Evolutionary conservation across 805 yeast genomes (phyloP), one percentile per base, ranked within the genome.

Genomic region (Hyphopichia homilentoma): DNA sequence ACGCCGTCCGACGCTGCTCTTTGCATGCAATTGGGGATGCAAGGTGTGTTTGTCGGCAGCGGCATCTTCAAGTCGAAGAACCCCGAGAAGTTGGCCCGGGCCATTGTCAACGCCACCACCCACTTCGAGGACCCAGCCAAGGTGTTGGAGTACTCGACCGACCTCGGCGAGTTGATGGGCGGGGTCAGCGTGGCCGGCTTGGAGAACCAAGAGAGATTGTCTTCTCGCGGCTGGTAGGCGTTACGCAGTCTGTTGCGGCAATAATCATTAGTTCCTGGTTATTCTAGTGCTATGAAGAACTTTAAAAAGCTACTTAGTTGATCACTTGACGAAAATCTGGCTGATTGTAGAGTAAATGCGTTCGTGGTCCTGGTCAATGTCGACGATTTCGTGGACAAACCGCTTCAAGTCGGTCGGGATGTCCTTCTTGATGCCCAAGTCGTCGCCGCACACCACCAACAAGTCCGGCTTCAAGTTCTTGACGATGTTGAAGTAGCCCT

Each of bases 1-100:
- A 81, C 94, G 8, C 94, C 94, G 21, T 79, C 89, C 6, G 94
- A 84, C 57, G 94, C 94, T 16, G 93, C 93, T 14, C 61, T 84
- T 42, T 77, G 85, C 57, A 84, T 84, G 61, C 59, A 55, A 47
- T 51, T 57, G 36, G 62, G 62, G 9, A 52, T 59, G 37, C 60
- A 57, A 35, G 61, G 62, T 34, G 56, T 55, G 8, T 57, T 57
- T 33, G 62, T 57, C 25, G 62, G 62, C 13, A 79, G 86, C 4
- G 93, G 93, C 16, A 83, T 83, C 42, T 84, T 83, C 74, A 78
- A 79, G 57, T 77, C 87, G 25, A 66, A 72, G 38, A 73, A 82
- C 61, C 90, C 93, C 2, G 85, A 70, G 48, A 72, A 73, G 52
- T 69, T 83, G 45, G 93, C 93, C 24, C 68, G 61, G 42, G 87